Evolutionary conservation across 1,284 basidiomycete genomes (phyloP).

Genomic region (Ganoderma boninense): DNA sequence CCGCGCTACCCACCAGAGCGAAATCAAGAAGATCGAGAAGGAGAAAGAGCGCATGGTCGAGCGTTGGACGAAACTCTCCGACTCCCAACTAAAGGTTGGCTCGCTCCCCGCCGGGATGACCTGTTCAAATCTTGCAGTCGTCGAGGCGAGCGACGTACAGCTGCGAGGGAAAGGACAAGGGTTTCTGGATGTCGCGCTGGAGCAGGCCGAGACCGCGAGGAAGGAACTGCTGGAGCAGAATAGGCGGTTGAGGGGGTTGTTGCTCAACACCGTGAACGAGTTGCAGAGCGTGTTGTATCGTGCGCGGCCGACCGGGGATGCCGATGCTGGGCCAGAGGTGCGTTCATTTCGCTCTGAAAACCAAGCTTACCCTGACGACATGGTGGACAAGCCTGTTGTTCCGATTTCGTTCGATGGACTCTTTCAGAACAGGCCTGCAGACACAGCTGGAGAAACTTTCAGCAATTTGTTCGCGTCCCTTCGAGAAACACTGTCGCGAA

Average conservation of each 20-base stretch:
- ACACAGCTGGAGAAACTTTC: slow-evolving; percentile 63
- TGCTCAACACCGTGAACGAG: slow-evolving; percentile 76
- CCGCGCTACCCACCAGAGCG: slow-evolving; percentile 72
- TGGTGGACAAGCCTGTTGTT: slow-evolving; percentile 51
- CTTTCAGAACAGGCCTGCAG: slow-evolving; percentile 61
- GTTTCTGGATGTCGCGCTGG: slow-evolving; percentile 74
- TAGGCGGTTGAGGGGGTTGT: slow-evolving; percentile 69
- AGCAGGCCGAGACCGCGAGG: slow-evolving; percentile 77
- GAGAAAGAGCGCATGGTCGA: slow-evolving; percentile 84
- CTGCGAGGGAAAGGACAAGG: slow-evolving; percentile 58
- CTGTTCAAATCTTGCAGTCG: slow-evolving; percentile 61
- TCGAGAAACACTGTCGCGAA: slow-evolving; percentile 41
- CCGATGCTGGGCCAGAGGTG: slow-evolving; percentile 56
- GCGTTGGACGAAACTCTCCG: slow-evolving; percentile 77
- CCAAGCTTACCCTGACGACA: not conserved
- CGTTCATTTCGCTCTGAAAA: slow-evolving; percentile 16
- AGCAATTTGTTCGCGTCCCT: slow-evolving; percentile 55
- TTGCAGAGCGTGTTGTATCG: slow-evolving; percentile 63
- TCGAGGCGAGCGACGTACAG: slow-evolving; percentile 54
- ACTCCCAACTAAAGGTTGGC: slow-evolving; percentile 66
- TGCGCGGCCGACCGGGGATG: slow-evolving; percentile 44
- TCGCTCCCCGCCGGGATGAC: slow-evolving; percentile 55
- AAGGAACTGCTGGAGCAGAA: slow-evolving; percentile 77
- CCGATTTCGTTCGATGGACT: slow-evolving; percentile 57
- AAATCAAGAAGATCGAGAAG: slow-evolving; percentile 84